Evolutionary conservation across 768 basidiomycete species (phyloP), one percentile per base, ranked within the genome.

Genomic region (Jaapia argillacea): DNA sequence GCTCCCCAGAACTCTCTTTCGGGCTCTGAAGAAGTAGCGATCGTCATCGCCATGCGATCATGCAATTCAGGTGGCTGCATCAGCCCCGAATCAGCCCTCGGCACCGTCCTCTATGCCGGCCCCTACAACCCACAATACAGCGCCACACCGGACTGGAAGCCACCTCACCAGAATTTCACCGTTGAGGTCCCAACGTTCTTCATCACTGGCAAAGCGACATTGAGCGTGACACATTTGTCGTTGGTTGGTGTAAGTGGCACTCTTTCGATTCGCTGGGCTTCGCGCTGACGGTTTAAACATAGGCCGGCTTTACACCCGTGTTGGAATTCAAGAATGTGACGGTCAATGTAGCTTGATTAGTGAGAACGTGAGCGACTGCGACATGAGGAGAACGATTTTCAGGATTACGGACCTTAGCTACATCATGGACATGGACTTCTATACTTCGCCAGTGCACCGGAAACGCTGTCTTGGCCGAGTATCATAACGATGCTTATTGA

Each of bases 21-120:
- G 6, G 48, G 54, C 44, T 61, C 61, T 7, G 41, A 48, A 12
- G 64, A 68, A 39, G 59, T 65, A 25, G 61, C 55, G 3, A 43
- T 66, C 33, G 61, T 59, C 36, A 63, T 68, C 40, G 58, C 55
- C 1, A 33, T 62, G 35, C 36, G 44, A 26, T 44, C 54, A 6
- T 66, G 64, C 50, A 42, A 40, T 1, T 20, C 42, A 1, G 37
- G 25, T 26, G 31, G 33, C 22, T 49, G 39, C 18, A 23, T 41
- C 33, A 59, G 58, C 48, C 48, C 54, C 4, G 38, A 50, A 18
- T 39, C 56, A 20, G 28, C 39, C 5, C 48, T 65, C 25, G 65
- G 63, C 25, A 46, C 20, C 21, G 45, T 61, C 39, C 46, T 65
- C n/a, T 63, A 60, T 50, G 40, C 38, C 4, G 63, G 62, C 5